These are phyloP conservation scores for Hypericum androsaemum DNA, from an alignment of 345 rosid species.

Conservation along the genomic window DNA sequence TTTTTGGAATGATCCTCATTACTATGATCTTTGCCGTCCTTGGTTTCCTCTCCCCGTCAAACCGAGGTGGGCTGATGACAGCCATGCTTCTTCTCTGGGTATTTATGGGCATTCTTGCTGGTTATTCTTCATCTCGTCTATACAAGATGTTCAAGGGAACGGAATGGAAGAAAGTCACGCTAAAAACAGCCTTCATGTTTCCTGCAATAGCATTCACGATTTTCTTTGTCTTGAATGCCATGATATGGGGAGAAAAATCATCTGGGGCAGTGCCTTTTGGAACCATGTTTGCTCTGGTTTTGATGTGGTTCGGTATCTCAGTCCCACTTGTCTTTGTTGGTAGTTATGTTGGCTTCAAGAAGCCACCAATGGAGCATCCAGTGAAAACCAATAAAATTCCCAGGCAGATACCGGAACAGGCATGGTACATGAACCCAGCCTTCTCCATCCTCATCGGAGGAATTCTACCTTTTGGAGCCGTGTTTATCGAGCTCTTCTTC, in stretches of 20 bases:
- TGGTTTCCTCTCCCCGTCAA: slow-evolving; percentile 88
- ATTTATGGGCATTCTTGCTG: slow-evolving; percentile 86
- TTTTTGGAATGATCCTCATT: slow-evolving; percentile 74
- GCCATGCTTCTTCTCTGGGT: slow-evolving; percentile 90
- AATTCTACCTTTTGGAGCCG: slow-evolving; percentile 91
- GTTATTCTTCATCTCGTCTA: slow-evolving; percentile 67
- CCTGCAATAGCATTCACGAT: slow-evolving; percentile 52
- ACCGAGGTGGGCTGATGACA: slow-evolving; percentile 82
- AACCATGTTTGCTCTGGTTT: slow-evolving; percentile 82
- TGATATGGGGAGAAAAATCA: slow-evolving; percentile 90
- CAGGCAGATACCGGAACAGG: slow-evolving; percentile 68
- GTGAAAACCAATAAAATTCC: slow-evolving; percentile 90
- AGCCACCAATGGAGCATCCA: slow-evolving; percentile 60
- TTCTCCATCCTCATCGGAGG: slow-evolving; percentile 88
- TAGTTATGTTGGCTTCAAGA: slow-evolving; percentile 60
- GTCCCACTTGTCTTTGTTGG: slow-evolving; percentile 79
- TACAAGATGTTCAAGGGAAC: slow-evolving; percentile 77
- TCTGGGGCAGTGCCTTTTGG: slow-evolving; percentile 95
- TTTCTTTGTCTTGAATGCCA: slow-evolving; percentile 71
- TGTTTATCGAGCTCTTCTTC: slow-evolving; percentile 90
- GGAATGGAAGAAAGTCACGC: slow-evolving; percentile 73
- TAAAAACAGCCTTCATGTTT: slow-evolving; percentile 68
- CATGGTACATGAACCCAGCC: slow-evolving; percentile 80
- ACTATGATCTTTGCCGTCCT: slow-evolving; percentile 87
- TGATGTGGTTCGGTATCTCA: slow-evolving; percentile 88